Evolutionary conservation across 306 rosid species (phyloP).

Genomic region (Begonia loranthoides): DNA sequence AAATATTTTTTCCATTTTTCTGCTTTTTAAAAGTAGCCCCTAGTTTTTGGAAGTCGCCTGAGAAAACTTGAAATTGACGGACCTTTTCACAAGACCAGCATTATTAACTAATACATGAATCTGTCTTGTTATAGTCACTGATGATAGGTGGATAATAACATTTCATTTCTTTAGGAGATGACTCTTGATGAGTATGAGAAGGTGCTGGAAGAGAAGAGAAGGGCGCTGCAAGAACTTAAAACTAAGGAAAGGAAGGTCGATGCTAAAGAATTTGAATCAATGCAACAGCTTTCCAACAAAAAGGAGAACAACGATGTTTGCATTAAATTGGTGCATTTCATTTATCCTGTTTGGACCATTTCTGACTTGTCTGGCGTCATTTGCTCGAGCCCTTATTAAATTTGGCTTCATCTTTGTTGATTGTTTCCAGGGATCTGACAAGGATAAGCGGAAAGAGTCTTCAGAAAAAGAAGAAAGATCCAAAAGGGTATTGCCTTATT

Average conservation of each 20-base stretch:
- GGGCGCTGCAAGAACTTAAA: conserved; percentile 57
- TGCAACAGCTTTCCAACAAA: conserved; percentile 85
- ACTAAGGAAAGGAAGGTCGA: conserved; percentile 84
- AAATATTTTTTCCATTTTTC: no score
- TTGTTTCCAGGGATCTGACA: conserved; percentile 61
- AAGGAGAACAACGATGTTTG: conserved; percentile 64
- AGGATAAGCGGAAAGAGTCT: conserved; percentile 77
- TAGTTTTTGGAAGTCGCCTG: no score
- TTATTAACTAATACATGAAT: no score
- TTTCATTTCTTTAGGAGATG: conserved; percentile 47
- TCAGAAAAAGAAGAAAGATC: conserved; percentile 74
- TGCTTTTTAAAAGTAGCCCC: no score
- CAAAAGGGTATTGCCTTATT: conserved; percentile 37
- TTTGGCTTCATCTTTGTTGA: conserved; percentile 1
- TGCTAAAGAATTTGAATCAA: conserved; percentile 53
- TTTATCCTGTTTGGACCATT: neutral
- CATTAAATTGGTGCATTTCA: conserved; percentile 52
- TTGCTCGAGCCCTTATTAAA: neutral
- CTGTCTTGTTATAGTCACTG: no score
- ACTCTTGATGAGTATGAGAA: conserved; percentile 92
- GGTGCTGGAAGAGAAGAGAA: conserved; percentile 73
- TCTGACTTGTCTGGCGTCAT: neutral
- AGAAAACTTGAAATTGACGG: no score
- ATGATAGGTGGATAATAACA: no score
- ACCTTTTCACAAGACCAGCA: no score